A percentile compares a stretch with the other conserved stretches of the same genome.
These are phyloP conservation scores for Leishmania major DNA, from an alignment of 208 protist species.

Conservation along the genomic window DNA sequence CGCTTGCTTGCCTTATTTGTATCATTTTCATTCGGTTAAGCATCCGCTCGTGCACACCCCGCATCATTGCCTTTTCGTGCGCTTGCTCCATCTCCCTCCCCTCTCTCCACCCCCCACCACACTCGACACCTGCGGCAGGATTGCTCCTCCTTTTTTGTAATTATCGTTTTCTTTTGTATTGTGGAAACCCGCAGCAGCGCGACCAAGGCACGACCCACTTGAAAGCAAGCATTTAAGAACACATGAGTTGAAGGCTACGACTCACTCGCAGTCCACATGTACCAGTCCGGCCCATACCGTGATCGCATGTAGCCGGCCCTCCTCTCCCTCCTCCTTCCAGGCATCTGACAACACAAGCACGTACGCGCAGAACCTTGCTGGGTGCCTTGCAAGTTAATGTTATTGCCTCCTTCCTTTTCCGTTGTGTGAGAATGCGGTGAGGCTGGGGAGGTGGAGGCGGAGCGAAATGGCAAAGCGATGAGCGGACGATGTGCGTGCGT, in stretches of 20 bases:
- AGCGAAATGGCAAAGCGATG: background rate
- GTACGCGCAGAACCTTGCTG: background rate
- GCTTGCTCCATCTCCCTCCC: no score
- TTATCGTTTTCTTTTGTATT: background rate
- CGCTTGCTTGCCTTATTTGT: no score
- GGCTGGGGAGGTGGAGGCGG: background rate
- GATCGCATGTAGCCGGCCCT: background rate
- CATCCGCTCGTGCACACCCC: no score
- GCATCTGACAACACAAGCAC: background rate
- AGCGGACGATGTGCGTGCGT: background rate
- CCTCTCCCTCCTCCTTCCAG: background rate
- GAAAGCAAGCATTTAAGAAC: background rate
- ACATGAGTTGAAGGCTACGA: background rate
- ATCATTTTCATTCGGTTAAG: no score
- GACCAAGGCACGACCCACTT: background rate
- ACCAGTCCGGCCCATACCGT: background rate
- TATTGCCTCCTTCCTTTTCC: background rate
- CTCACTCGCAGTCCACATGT: background rate
- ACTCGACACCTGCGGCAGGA: background rate
- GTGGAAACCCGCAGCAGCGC: background rate
- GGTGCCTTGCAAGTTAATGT: background rate
- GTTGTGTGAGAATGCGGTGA: background rate
- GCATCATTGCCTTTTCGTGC: no score
- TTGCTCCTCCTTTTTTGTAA: no score
- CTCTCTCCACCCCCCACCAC: no score